A percentile compares a stretch with the other conserved stretches of the same genome.
Evolutionary conservation across 805 yeast species (phyloP).

Genomic region (Kodamaea kaohsiungensis): DNA sequence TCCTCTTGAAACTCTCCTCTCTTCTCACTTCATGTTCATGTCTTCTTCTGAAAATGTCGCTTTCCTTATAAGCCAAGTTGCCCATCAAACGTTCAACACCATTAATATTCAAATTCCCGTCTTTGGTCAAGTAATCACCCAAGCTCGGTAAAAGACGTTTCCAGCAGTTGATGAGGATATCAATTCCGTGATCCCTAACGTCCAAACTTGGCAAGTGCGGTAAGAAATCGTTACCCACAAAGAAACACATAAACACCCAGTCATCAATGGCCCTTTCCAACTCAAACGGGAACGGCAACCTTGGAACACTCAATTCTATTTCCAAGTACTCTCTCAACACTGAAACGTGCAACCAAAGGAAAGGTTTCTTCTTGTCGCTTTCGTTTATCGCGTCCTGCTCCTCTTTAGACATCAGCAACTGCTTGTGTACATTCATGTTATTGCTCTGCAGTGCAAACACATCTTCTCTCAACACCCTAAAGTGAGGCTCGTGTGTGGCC

Average conservation of each 20-base stretch:
- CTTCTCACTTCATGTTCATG: conserved; percentile 70
- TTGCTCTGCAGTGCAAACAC: conserved; percentile 80
- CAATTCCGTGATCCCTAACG: conserved; percentile 93
- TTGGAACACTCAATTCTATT: conserved; percentile 73
- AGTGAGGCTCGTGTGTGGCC: conserved; percentile 98
- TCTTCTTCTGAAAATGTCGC: conserved; percentile 68
- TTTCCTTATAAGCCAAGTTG: conserved; percentile 72
- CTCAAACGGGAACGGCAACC: conserved; percentile 74
- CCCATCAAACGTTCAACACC: conserved; percentile 73
- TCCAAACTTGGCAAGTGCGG: conserved; percentile 95
- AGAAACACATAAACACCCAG: conserved; percentile 98
- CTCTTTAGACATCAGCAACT: conserved; percentile 60
- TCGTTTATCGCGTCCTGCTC: conserved; percentile 45
- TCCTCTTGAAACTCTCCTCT: conserved; percentile 62
- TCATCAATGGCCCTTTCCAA: conserved; percentile 96
- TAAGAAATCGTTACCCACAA: conserved; percentile 96
- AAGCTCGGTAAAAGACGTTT: conserved; percentile 64
- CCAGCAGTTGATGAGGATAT: conserved; percentile 80
- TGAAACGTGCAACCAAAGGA: conserved; percentile 89
- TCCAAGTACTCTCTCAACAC: conserved; percentile 85
- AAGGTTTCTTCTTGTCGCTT: conserved; percentile 68
- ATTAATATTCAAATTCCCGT: conserved; percentile 75
- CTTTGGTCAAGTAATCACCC: conserved; percentile 83
- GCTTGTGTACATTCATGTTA: conserved; percentile 48
- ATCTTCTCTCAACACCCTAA: conserved; percentile 90